phyloP scores from a whole-genome alignment of 2,329 filamentous ascomycete genomes.

The Byssothecium circinans region DNA sequence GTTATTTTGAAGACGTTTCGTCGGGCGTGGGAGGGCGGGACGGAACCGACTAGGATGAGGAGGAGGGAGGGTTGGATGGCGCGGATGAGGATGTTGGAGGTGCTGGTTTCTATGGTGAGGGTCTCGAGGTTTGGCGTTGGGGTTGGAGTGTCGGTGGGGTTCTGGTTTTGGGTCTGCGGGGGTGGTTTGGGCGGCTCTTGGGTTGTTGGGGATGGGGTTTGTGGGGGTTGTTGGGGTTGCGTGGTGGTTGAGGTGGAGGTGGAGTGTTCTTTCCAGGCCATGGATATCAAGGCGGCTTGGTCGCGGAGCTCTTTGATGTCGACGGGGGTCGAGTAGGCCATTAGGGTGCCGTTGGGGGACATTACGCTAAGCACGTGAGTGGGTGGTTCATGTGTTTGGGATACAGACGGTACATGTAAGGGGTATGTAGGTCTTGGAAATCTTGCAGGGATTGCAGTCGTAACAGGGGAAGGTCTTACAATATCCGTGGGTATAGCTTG shows the following conservation, averaged over 20 bases:
- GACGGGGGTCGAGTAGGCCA: slow-evolving; percentile 53
- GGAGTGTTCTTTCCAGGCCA: slow-evolving; percentile 52
- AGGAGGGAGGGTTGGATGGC: slow-evolving; percentile 51
- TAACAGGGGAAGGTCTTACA: slow-evolving; percentile 23
- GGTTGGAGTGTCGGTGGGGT: background rate
- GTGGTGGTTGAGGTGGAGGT: slow-evolving; percentile 1
- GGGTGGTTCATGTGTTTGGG: background rate
- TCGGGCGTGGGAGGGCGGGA: slow-evolving; percentile 43
- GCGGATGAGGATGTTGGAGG: slow-evolving; percentile 51
- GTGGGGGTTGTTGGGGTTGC: background rate
- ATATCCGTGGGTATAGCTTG: slow-evolving; percentile 48
- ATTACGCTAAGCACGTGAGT: slow-evolving; percentile 45
- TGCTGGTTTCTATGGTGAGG: slow-evolving; percentile 51
- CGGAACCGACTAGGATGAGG: slow-evolving; percentile 52
- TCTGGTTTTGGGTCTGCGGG: too few relatives aligned
- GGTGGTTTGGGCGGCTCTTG: background rate
- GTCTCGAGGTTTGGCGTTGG: slow-evolving; percentile 39
- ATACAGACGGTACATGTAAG: too few relatives aligned
- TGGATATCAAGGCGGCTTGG: slow-evolving; percentile 52
- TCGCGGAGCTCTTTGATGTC: slow-evolving; percentile 53
- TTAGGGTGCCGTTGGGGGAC: slow-evolving; percentile 54
- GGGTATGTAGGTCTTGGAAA: background rate
- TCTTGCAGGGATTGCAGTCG: background rate
- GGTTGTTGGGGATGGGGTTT: slow-evolving; percentile 9
- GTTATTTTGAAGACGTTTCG: slow-evolving; percentile 46